Evolutionary conservation across 768 basidiomycete species (phyloP), one percentile per base, ranked within the genome.

Genomic region (Phaffia tasmanica): DNA sequence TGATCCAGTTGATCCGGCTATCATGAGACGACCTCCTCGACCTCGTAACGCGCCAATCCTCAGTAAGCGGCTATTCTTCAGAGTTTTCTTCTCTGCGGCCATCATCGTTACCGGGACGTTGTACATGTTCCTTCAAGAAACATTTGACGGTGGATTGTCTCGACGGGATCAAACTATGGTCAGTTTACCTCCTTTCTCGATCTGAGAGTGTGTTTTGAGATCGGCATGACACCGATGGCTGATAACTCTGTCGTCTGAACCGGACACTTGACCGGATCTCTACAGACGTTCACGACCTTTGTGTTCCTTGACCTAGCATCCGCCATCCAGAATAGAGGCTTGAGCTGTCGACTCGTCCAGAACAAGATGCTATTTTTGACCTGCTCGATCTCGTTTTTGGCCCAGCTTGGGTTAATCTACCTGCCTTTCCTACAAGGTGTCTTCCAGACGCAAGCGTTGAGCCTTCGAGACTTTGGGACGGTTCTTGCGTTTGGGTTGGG

Each of bases 301-400:
- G 93, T 98, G 64, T 89, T 95, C 80, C 85, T 98, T 68, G 93
- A 98, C 76, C 83, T 98, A 51, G 87, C 90, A 9, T 97, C 92
- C 47, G 93, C 93, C 0, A 76, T 95, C 32, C 93, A 98, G 76
- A 94, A 89, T 76, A 88, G 93, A 61, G 91, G 91, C 11, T 82
- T 98, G 19, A 85, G 86, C 50, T 94, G 90, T 71, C 86, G 84
- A 5, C 74, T 98, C 27, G 79, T 83, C 66, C 57, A 70, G 25
- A 98, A 98, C 80, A 82, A 82, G 73, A 93, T 97, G 88, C 81
- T 97, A 65, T 77, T 94, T 69, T 80, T 84, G 70, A 95, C 93
- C 0, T 89, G 95, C 55, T 87, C 85, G 5, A 81, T 87, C 64
- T 95, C 93, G 30, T 86, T 89, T 73, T 51, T 92, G 68, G 85